A percentile compares a stretch with the other conserved stretches of the same genome.
These are phyloP conservation scores for Fusarium nematophilum DNA, from an alignment of 2,329 filamentous ascomycete genomes.

Conservation along the genomic window DNA sequence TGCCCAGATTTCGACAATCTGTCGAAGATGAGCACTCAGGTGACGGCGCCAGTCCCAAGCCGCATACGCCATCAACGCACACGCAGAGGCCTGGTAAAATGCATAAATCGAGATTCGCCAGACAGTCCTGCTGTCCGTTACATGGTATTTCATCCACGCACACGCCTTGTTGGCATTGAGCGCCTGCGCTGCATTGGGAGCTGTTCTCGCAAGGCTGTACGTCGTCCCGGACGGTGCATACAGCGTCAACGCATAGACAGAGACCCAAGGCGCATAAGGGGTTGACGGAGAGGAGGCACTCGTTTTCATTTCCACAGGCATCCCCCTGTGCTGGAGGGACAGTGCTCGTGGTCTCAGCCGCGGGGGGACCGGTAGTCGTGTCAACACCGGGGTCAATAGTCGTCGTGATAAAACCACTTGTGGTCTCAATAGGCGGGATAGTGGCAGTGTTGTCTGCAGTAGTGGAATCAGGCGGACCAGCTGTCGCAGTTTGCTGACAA, in stretches of 20 bases:
- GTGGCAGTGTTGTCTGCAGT: background rate
- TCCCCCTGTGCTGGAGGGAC: background rate
- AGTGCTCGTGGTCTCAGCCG: background rate
- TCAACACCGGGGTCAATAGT: constrained; percentile 1
- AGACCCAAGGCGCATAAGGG: constrained; percentile 25
- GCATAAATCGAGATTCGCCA: background rate
- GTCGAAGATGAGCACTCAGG: no score
- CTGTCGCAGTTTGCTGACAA: background rate
- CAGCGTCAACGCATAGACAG: constrained; percentile 20
- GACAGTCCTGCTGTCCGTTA: background rate
- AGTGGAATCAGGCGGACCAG: background rate
- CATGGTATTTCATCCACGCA: constrained; percentile 9
- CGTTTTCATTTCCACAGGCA: constrained; percentile 1
- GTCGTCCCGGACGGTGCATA: constrained; percentile 6
- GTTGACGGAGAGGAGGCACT: constrained; percentile 15
- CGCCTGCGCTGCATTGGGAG: background rate
- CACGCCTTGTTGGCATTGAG: constrained; percentile 7
- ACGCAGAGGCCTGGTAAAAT: background rate
- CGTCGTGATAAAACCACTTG: constrained; percentile 10
- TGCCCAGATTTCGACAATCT: no score
- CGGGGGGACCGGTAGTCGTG: background rate
- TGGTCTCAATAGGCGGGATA: background rate
- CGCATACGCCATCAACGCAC: constrained; percentile 9
- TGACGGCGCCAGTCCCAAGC: background rate
- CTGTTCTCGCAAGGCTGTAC: background rate